phyloP scores from a whole-genome alignment of 2,329 filamentous ascomycete species.

The Thielaviopsis musarum region DNA sequence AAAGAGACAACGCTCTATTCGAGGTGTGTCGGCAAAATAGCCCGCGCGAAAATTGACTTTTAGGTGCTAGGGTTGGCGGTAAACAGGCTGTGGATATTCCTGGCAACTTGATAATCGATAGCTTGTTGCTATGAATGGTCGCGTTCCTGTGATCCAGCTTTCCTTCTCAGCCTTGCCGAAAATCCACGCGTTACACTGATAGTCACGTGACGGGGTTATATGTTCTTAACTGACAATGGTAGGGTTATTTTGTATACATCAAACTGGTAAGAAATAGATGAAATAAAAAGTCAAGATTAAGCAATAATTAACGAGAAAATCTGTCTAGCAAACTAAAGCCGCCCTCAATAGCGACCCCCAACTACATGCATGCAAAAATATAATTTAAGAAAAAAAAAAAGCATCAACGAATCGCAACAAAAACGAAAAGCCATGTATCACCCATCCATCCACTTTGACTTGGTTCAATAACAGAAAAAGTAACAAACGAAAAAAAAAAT shows the following conservation, averaged over 20 bases:
- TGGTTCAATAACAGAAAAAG: not conserved
- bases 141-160: no score
- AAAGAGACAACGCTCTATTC: not conserved
- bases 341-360: not conserved
- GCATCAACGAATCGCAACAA: not conserved
- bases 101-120: no score
- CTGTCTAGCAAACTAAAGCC: not conserved
- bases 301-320: not conserved
- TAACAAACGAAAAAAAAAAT: not conserved
- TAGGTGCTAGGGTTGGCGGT: no score
- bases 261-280: not conserved
- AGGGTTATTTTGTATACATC: not conserved
- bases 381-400: not conserved
- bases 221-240: not conserved
- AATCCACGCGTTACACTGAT: no score
- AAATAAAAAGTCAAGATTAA: not conserved
- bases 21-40: no score
- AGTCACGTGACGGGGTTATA: no score
- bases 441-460: not conserved
- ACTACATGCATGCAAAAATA: not conserved
- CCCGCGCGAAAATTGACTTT: no score
- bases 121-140: no score
- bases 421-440: not conserved
- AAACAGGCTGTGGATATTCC: no score
- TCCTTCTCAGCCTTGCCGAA: no score